Conservation (phyloP, 306 rosid species). For the Lathyrus tuberosus region DNA sequence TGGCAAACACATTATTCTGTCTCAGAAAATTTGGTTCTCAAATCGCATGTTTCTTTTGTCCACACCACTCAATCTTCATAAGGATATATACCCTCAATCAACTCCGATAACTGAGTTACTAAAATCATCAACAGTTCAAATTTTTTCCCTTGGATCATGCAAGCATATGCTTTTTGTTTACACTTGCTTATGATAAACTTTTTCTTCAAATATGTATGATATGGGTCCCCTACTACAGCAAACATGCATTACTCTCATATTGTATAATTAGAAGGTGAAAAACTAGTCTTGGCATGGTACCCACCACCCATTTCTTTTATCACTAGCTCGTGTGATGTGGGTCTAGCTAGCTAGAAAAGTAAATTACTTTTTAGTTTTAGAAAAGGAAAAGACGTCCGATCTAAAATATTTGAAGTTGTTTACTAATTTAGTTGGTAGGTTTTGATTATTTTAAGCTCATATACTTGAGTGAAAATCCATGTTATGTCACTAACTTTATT, state of each 20-base stretch:
- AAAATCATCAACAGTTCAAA: background rate
- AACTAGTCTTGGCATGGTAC: conserved; percentile 34
- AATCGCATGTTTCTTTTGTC: conserved; percentile 43
- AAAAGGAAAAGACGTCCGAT: background rate
- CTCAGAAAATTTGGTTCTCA: conserved; percentile 37
- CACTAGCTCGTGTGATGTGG: conserved; percentile 58
- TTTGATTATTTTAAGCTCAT: too few relatives aligned
- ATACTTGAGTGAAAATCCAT: too few relatives aligned
- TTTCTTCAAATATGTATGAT: conserved; percentile 56
- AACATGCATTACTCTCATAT: conserved; percentile 5
- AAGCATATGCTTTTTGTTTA: conserved; percentile 40
- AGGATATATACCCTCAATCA: conserved; percentile 26
- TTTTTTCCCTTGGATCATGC: conserved; percentile 32
- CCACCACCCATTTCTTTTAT: conserved; percentile 55
- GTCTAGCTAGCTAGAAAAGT: background rate
- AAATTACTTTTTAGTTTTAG: too few relatives aligned
- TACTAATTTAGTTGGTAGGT: background rate
- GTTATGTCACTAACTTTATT: too few relatives aligned
- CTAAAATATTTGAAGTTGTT: background rate
- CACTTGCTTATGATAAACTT: too few relatives aligned
- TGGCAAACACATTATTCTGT: conserved; percentile 64
- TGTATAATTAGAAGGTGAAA: conserved; percentile 34
- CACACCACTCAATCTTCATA: conserved; percentile 47
- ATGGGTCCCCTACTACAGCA: conserved; percentile 24
- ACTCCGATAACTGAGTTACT: background rate